Conservation (phyloP, 208 protist species). For the Leishmania mexicana region DNA sequence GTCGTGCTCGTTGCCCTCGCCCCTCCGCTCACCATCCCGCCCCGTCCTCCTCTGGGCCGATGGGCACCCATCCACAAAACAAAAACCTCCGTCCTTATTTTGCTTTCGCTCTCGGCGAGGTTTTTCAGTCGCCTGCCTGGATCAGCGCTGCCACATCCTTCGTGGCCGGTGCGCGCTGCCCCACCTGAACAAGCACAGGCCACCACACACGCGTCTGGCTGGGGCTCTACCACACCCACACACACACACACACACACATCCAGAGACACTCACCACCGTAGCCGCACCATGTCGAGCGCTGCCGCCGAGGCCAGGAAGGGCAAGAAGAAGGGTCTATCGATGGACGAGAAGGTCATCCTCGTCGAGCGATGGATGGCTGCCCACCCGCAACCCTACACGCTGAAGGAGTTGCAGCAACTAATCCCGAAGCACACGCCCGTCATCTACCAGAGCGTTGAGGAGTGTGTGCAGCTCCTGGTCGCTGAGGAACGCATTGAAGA, state of each 20-base stretch:
- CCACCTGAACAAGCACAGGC: neutral
- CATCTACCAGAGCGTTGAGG: slow-evolving; percentile 83
- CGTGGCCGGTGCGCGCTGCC: neutral
- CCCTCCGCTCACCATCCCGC: neutral
- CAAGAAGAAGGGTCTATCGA: slow-evolving; percentile 76
- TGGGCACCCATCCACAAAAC: neutral
- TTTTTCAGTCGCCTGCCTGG: neutral
- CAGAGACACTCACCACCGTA: neutral
- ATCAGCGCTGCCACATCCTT: neutral
- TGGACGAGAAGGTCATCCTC: slow-evolving; percentile 79
- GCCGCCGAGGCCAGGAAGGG: slow-evolving; percentile 33
- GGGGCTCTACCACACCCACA: neutral
- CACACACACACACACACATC: neutral
- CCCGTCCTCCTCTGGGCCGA: neutral
- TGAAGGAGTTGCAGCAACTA: slow-evolving; percentile 73
- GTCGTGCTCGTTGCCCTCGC: neutral
- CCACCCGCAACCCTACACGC: slow-evolving; percentile 72
- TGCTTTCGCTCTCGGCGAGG: neutral
- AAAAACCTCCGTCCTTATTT: neutral
- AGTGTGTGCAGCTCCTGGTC: slow-evolving; percentile 80
- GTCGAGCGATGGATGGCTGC: slow-evolving; percentile 64
- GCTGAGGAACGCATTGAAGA: slow-evolving; percentile 66
- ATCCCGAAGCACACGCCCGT: slow-evolving; percentile 77
- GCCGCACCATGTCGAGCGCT: slow-evolving; percentile 1
- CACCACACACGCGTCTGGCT: too few species aligned